Base-by-base conservation (phyloP, 1,284 basidiomycete genomes). In the Tilletia indica region DNA sequence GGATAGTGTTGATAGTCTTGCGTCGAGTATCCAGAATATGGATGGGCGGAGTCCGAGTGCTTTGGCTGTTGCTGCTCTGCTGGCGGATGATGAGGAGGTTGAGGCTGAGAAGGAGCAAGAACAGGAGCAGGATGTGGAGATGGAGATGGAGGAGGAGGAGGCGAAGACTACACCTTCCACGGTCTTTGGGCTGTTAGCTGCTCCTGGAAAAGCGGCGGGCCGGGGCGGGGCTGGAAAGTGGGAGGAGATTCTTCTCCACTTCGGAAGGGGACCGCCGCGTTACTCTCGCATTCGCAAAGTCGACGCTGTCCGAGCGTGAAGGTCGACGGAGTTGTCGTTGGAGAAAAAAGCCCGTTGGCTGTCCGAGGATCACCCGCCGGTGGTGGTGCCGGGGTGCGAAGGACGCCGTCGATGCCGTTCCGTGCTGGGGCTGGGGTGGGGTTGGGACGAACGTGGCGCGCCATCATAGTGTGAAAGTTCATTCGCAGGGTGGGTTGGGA, bases 21-120 rank as follows among this genome's bases (percentile, higher is more conserved):
- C 78, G 3, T 78, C 78, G 67, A 79, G 76, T 73, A 74, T 81
- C 68, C 74, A 74, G 42, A 80, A 77, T 66, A 74, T 81, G 42
- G 72, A 73, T 0, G 73, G 74, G 14, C 73, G 74, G n/a, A 68
- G 68, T 14, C 74, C 75, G 2, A 70, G 71, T 6, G 64, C 45
- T 16, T 5, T 42, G 4, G 69, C 69, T n/a, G 51, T 70, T 11
- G 45, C 45, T 39, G 19, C 36, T 2, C 19, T 70, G n/a, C 69
- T 70, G 3, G 48, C 34, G 6, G 49, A 61, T 47, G 56, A 64
- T 14, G 68, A 56, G 45, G 68, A 61, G 34, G 66, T n/a, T 14
- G 56, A 54, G 34, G 36, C 8, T 1, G 49, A 36, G 36, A 16
- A 54, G 47, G 36, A 45, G 25, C 25, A 31, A 2, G 25, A 31